Conservation (phyloP, 2,329 filamentous ascomycete species). For the Neopestalotiopsis clavispora region DNA sequence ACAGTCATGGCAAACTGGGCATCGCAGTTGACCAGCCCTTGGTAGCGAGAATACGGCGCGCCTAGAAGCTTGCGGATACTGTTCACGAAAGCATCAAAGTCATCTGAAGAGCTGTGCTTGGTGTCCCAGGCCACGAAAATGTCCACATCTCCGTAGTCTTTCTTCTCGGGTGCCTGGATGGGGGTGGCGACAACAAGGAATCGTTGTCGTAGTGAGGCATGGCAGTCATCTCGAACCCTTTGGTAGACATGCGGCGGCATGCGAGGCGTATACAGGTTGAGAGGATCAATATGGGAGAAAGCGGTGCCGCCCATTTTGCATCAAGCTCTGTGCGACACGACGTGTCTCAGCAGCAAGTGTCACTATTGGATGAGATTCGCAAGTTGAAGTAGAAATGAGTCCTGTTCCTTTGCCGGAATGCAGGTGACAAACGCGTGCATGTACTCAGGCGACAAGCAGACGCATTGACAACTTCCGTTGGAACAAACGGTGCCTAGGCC, state of each 20-base stretch:
- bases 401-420: too few relatives aligned
- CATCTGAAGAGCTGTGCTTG: not conserved
- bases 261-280: conserved; percentile 5
- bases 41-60: not conserved
- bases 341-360: not conserved
- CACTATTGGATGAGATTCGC: too few relatives aligned
- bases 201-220: conserved; percentile 7
- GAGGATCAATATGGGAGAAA: conserved; percentile 2
- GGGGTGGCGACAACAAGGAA: conserved; percentile 15
- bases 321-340: not conserved
- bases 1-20: conserved; percentile 11
- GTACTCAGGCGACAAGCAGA: too few relatives aligned
- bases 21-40: not conserved
- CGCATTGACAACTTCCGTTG: too few relatives aligned
- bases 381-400: too few relatives aligned
- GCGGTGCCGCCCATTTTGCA: conserved; percentile 12
- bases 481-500: too few relatives aligned
- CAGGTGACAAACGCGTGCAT: too few relatives aligned
- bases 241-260: conserved; percentile 16
- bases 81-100: not conserved
- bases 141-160: conserved; percentile 14
- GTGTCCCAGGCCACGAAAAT: conserved; percentile 15
- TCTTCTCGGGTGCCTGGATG: conserved; percentile 10
- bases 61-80: conserved; percentile 9
- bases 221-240: not conserved